A percentile compares a stretch with the other conserved stretches of the same genome.
phyloP scores from a whole-genome alignment of 495 filamentous ascomycete genomes.

The Aspergillus mulundensis region DNA sequence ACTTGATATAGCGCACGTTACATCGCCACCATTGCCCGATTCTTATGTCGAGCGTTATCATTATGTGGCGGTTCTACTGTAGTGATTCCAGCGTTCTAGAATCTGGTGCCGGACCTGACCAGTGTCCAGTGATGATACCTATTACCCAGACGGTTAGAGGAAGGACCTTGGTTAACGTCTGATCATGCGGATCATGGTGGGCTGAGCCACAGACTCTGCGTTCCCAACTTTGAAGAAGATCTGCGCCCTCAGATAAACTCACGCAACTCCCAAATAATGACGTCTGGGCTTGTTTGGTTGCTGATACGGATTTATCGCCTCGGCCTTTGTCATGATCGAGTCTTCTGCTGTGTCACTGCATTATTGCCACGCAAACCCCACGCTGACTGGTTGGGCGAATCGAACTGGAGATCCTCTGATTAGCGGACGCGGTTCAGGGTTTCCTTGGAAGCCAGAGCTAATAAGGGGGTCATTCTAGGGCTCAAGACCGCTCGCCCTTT shows the following conservation, averaged over 20 bases:
- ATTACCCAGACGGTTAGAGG: not conserved
- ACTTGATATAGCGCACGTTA: constrained; percentile 7
- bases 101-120: not conserved
- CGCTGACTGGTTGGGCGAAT: constrained; percentile 12
- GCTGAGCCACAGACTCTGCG: not conserved
- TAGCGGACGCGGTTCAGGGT: constrained; percentile 8
- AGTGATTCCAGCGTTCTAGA: not conserved
- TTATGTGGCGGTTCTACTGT: not conserved
- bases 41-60: not conserved
- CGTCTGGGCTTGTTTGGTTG: constrained; percentile 1
- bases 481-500: not conserved
- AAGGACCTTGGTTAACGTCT: not conserved
- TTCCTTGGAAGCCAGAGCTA: not conserved
- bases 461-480: not conserved
- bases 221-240: not conserved
- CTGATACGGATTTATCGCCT: not conserved
- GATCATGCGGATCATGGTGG: not conserved
- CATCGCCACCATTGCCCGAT: constrained; percentile 6
- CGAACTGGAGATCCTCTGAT: constrained; percentile 10
- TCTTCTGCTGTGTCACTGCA: constrained; percentile 3
- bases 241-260: not conserved
- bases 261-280: not conserved
- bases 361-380: constrained; percentile 14
- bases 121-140: too few species aligned
- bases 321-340: not conserved